These are phyloP conservation scores for Zychaea mexicana DNA, from an alignment of 371 early-diverging fungal genomes.

Conservation along the genomic window DNA sequence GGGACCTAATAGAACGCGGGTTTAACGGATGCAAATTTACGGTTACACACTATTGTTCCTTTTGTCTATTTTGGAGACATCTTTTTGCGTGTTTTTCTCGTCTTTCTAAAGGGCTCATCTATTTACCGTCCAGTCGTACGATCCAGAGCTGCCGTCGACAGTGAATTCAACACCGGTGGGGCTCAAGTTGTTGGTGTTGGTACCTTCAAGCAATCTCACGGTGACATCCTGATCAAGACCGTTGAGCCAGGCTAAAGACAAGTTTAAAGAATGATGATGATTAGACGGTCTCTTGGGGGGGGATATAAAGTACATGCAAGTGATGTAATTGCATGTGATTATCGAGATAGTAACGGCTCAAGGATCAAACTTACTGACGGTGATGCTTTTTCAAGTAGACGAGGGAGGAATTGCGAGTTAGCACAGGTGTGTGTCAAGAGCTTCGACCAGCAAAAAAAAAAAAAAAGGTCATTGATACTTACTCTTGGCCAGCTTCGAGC, in stretches of 20 bases:
- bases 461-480: no score
- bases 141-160: conserved; percentile 10
- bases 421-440: not conserved
- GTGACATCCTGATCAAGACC: conserved; percentile 11
- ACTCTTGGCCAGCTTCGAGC: conserved; percentile 12
- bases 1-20: conserved; percentile 9
- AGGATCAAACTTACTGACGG: conserved; percentile 6
- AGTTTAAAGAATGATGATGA: not conserved
- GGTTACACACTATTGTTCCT: conserved; percentile 8
- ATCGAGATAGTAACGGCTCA: no score
- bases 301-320: not conserved
- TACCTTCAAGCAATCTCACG: conserved; percentile 14
- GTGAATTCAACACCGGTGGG: conserved; percentile 12
- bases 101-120: not conserved
- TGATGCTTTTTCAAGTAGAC: conserved; percentile 1
- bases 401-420: not conserved
- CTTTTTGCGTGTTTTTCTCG: not conserved
- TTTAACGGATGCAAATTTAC: not conserved
- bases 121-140: conserved; percentile 16
- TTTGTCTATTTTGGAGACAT: not conserved
- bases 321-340: not conserved
- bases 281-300: not conserved
- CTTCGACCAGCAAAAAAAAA: not conserved
- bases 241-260: conserved; percentile 15
- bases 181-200: conserved; percentile 2